Percentiles rank a stretch among this genome's conserved stretches.
These are phyloP conservation scores for Phytophthora colocasiae DNA, from an alignment of 352 stramenopile species.

Conservation along the genomic window DNA sequence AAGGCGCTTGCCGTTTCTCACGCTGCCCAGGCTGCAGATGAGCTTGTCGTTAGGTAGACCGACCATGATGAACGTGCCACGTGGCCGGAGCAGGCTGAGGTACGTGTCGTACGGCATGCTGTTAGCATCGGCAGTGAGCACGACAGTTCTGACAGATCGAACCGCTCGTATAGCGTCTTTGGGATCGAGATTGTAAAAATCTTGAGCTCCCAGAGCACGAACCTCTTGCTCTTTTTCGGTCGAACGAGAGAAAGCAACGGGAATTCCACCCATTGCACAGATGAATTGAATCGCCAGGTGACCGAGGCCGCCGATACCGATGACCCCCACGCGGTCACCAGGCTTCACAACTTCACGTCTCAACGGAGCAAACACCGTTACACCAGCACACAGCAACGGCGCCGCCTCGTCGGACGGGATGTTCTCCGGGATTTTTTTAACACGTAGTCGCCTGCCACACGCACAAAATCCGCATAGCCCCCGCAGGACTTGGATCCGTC, in stretches of 20 bases:
- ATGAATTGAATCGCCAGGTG: conserved; percentile 83
- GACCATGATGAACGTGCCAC: conserved; percentile 69
- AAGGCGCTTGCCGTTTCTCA: neutral
- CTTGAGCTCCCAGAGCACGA: conserved; percentile 49
- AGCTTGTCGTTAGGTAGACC: conserved; percentile 58
- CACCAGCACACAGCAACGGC: conserved; percentile 17
- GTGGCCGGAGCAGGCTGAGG: conserved; percentile 50
- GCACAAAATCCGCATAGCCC: conserved; percentile 74
- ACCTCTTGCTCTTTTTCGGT: conserved; percentile 57
- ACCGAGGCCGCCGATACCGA: conserved; percentile 80
- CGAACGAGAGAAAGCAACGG: conserved; percentile 37
- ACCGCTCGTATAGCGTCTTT: conserved; percentile 26
- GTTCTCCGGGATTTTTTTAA: conserved; percentile 48
- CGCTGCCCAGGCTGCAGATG: conserved; percentile 35
- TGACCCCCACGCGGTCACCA: conserved; percentile 63
- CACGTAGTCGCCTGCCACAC: conserved; percentile 58
- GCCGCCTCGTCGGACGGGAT: conserved; percentile 18
- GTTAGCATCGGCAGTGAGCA: conserved; percentile 68
- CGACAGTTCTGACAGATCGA: conserved; percentile 55
- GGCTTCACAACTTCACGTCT: conserved; percentile 20
- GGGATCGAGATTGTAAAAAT: conserved; percentile 54
- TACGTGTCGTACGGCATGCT: conserved; percentile 53
- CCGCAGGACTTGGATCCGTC: conserved; percentile 48
- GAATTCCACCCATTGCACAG: conserved; percentile 58
- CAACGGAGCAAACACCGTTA: conserved; percentile 17